A percentile compares a stretch with the other conserved stretches of the same genome.
These are phyloP conservation scores for Priceomyces haplophilus DNA, from an alignment of 805 yeast species.

Conservation along the genomic window DNA sequence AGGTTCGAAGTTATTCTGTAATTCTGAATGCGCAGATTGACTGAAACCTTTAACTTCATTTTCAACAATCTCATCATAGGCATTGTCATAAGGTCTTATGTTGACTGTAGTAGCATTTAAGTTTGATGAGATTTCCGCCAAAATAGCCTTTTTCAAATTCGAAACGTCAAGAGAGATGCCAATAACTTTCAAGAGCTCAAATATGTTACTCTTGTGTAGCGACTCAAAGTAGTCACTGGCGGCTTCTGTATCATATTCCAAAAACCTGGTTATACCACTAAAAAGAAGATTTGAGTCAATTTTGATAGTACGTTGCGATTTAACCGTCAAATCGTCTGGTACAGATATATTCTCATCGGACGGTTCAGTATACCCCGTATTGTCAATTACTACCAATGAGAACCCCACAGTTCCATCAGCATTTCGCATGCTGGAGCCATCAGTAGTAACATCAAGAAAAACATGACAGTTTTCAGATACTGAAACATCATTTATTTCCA, in stretches of 20 bases:
- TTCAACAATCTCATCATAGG: slow-evolving; percentile 19
- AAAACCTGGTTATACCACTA: slow-evolving; percentile 29
- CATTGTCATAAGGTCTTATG: slow-evolving; percentile 13
- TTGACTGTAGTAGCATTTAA: slow-evolving; percentile 13
- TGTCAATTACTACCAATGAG: slow-evolving; percentile 26
- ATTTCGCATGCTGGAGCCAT: slow-evolving; percentile 12
- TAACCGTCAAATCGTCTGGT: slow-evolving; percentile 9
- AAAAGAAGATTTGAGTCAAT: slow-evolving; percentile 25
- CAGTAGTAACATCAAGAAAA: slow-evolving; percentile 20
- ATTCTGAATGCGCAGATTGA: slow-evolving; percentile 31
- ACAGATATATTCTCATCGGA: slow-evolving; percentile 30
- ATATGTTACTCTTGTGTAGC: slow-evolving; percentile 32
- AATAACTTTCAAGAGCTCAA: slow-evolving; percentile 30
- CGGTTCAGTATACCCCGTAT: slow-evolving; percentile 34
- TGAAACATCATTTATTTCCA: slow-evolving; percentile 20
- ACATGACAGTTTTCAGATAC: slow-evolving; percentile 19
- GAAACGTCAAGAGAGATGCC: slow-evolving; percentile 27
- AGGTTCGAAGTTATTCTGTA: slow-evolving; percentile 34
- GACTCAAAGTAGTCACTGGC: slow-evolving; percentile 28
- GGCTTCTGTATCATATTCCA: slow-evolving; percentile 29
- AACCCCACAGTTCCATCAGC: background rate
- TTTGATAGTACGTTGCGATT: slow-evolving; percentile 27
- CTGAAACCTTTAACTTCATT: slow-evolving; percentile 27
- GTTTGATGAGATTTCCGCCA: slow-evolving; percentile 15
- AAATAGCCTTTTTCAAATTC: slow-evolving; percentile 21